Base-by-base conservation (phyloP, 805 yeast species). In the Hemisphaericaspora nanyangensis region DNA sequence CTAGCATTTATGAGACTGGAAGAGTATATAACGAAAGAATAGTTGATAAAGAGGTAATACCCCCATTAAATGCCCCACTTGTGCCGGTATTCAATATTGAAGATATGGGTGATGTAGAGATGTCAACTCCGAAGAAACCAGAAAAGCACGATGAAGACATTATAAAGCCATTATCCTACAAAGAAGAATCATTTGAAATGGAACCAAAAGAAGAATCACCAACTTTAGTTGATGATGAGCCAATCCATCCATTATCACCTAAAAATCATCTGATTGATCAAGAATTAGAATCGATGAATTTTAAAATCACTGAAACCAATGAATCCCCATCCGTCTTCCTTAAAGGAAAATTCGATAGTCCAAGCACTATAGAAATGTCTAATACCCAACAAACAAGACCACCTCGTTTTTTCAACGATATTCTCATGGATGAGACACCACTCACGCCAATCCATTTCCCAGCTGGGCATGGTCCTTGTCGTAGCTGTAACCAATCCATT, bases 391-490 rank as follows among this genome's bases (percentile, higher is more conserved):
- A n/a, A n/a, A n/a, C n/a, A n/a, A n/a, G n/a, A n/a, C n/a, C n/a
- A n/a, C n/a, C n/a, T n/a, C n/a, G n/a, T n/a, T n/a, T n/a, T n/a
- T n/a, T n/a, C n/a, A n/a, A n/a, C n/a, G 7, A 25, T 12, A 12
- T 20, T 6, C 6, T n/a, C 30, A 13, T 13, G 8, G 28, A 24
- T 24, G 17, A 35, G 17, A 45, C 46, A 7, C 13, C 39, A n/a
- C 43, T 43, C 37, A 46, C 40, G 18, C 6, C 35, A 4, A 15
- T 27, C 5, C 29, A 24, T n/a, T 61, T 60, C 40, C 69, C 74
- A 4, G 76, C 89, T 0, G 93, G 91, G 0, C 64, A 76, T 44
- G 93, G 93, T 0, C 89, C 89, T 12, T 91, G 98, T 58, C 78
- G 97, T 42, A 70, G 74, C 25, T 91, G 98, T 64, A 58, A 61